phyloP scores from a whole-genome alignment of 1,284 basidiomycete species.

The Cutaneotrichosporon arboriforme region DNA sequence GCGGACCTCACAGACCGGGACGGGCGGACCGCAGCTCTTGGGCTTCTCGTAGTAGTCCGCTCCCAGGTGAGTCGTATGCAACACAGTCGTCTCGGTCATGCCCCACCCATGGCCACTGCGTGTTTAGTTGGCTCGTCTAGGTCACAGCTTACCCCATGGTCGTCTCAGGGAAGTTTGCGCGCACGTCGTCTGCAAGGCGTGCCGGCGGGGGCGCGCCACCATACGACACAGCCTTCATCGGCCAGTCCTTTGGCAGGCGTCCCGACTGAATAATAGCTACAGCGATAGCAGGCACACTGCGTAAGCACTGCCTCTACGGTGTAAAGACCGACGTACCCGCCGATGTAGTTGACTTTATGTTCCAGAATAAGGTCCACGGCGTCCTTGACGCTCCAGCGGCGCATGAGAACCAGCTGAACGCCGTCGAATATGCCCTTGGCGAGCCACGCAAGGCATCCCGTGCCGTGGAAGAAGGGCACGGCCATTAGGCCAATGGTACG shows the following conservation, averaged over 20 bases:
- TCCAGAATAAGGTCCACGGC: conserved; percentile 28
- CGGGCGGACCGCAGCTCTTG: conserved; percentile 24
- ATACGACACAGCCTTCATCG: conserved; percentile 35
- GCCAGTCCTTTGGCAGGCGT: conserved; percentile 20
- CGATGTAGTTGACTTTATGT: conserved; percentile 36
- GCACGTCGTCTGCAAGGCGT: conserved; percentile 31
- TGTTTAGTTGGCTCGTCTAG: too few species aligned
- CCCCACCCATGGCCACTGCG: conserved; percentile 33
- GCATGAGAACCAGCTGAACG: conserved; percentile 36
- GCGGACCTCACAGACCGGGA: conserved; percentile 32
- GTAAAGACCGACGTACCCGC: conserved; percentile 27
- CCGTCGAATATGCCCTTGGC: conserved; percentile 36
- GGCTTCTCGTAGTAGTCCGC: conserved; percentile 30
- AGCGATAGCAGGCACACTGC: conserved; percentile 35
- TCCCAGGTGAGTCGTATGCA: conserved; percentile 32
- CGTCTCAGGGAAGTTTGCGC: conserved; percentile 28
- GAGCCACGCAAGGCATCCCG: conserved; percentile 40
- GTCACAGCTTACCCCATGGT: too few species aligned
- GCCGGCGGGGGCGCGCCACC: conserved; percentile 39
- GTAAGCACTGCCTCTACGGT: conserved; percentile 33
- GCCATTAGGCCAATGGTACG: conserved; percentile 24
- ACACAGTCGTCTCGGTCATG: conserved; percentile 44
- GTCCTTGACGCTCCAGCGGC: conserved; percentile 33
- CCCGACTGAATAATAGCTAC: conserved; percentile 32
- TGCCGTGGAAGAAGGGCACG: conserved; percentile 45